Evolutionary conservation across 495 filamentous ascomycete genomes (phyloP).

Genomic region (Cladorrhinum samala): DNA sequence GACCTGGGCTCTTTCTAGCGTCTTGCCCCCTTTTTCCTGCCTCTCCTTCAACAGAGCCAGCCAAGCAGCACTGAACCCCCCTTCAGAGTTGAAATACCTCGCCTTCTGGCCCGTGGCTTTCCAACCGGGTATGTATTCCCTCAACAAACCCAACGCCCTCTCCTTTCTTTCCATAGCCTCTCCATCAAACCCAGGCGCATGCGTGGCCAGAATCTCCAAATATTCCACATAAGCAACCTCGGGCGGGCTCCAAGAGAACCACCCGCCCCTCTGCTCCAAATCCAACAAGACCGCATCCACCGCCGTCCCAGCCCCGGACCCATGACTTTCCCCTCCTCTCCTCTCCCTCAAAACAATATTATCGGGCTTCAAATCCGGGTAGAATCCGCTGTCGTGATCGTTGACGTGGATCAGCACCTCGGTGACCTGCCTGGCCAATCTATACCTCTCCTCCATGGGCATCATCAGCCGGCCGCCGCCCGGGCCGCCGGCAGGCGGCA

Average conservation of each 20-base stretch:
- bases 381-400: slow-evolving; percentile 20
- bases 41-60: slow-evolving; percentile 7
- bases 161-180: too few relatives aligned
- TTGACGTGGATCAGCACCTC: slow-evolving; percentile 30
- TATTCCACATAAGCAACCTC: slow-evolving; percentile 31
- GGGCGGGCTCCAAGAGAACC: slow-evolving; percentile 28
- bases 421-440: slow-evolving; percentile 27
- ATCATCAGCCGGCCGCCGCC: not conserved
- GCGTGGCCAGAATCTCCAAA: slow-evolving; percentile 17
- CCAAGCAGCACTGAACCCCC: slow-evolving; percentile 23
- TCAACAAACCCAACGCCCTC: not conserved
- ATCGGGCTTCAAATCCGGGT: slow-evolving; percentile 35
- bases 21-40: not conserved
- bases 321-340: too few relatives aligned
- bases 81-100: slow-evolving; percentile 16
- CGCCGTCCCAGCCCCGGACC: not conserved
- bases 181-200: not conserved
- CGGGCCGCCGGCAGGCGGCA: too few relatives aligned
- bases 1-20: slow-evolving; percentile 23
- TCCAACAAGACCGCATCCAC: slow-evolving; percentile 27
- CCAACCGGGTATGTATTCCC: slow-evolving; percentile 11
- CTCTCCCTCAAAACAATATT: slow-evolving; percentile 23
- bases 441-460: slow-evolving; percentile 12
- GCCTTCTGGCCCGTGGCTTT: not conserved
- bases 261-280: slow-evolving; percentile 30